Evolutionary conservation across 2,329 filamentous ascomycete species (phyloP), one percentile per base, ranked within the genome.

Genomic region (Fusarium subtropicale): DNA sequence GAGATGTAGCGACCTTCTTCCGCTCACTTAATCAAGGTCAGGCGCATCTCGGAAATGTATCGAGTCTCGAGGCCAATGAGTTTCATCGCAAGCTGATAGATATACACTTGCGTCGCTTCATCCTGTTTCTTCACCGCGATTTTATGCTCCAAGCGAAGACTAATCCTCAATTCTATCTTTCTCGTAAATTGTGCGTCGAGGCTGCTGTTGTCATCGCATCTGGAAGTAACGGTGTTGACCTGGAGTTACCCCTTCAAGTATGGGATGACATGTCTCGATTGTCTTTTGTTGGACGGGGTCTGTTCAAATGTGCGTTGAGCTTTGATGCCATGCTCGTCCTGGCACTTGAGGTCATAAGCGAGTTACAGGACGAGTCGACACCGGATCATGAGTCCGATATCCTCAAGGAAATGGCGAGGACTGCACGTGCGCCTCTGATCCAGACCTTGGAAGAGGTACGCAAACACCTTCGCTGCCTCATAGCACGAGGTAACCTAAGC

Each of bases 81-180:
- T 74, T 75, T 18, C 73, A 75, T n/a, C 64, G 60, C 9, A 70
- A 72, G 24, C 33, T 75, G 20, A 64, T 75, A 30, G 73, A 75
- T 16, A 68, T 74, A 10, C 71, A 75, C 12, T 28, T 75, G 10
- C 70, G 73, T 11, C 69, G 73, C 7, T 75, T 75, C 46, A 73
- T 68, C 45, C 68, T 75, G 68, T 74, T 75, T 34, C 68, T 75
- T 30, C 73, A 75, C 28, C 73, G 73, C 26, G 71, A 75, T 56
- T 75, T 75, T 44, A 75, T 75, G 73, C 65, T 75, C 13, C 66
- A 72, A 30, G 69, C 73, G 8, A 64, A 59, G 22, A 47, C 51
- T 5, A 68, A 74, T 33, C 65, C 73, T 10, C 68, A 62, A 9
- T 74, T 74, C 39, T 75, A 74, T 48, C 73, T 75, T 34, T 74